Evolutionary conservation across 1,284 basidiomycete species (phyloP), one percentile per base, ranked within the genome.

Genomic region (Xerocomus nothofagi): DNA sequence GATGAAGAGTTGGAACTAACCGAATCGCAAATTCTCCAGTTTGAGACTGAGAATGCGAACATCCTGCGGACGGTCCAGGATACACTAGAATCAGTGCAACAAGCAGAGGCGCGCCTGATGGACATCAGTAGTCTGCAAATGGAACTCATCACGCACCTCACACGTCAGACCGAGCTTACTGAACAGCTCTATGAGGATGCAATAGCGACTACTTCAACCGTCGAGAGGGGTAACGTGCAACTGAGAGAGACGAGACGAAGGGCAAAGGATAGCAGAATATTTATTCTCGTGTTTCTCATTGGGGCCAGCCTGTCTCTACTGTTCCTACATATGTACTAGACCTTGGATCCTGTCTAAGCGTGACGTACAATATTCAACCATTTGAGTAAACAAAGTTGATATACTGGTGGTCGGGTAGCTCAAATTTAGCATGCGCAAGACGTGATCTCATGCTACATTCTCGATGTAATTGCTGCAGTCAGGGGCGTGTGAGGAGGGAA

Each of bases 51-150:
- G 68, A 93, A 95, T 57, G 89, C 91, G 27, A 83, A 82, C 54
- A 86, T 96, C 47, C 71, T 96, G 47, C 84, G 85, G 57, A 80
- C 80, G 38, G 87, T 91, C 24, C 88, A 94, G 65, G 83, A 91
- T 58, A 90, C 88, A 14, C 74, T 96, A 21, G 87, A 86, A 57
- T 85, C 90, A 6, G 88, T 96, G 43, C 88, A 93, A 66, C 86
- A 88, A 66, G 93, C 93, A 18, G 93, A 96, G 66, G 82, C 88
- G 39, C 83, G 90, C 37, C 71, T 96, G 53, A 78, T 91, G 74
- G 93, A 95, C 65, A 97, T 97, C 62, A 91, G 90, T 62, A 81
- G 88, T 39, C 72, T 97, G 51, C 93, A 97, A 72, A 87, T 88
- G 72, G 89, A 95, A 69, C 78, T 97, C 57, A 82, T 94, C 49